phyloP scores from a whole-genome alignment of 139 green algal species.

The Chlorella sp. region DNA sequence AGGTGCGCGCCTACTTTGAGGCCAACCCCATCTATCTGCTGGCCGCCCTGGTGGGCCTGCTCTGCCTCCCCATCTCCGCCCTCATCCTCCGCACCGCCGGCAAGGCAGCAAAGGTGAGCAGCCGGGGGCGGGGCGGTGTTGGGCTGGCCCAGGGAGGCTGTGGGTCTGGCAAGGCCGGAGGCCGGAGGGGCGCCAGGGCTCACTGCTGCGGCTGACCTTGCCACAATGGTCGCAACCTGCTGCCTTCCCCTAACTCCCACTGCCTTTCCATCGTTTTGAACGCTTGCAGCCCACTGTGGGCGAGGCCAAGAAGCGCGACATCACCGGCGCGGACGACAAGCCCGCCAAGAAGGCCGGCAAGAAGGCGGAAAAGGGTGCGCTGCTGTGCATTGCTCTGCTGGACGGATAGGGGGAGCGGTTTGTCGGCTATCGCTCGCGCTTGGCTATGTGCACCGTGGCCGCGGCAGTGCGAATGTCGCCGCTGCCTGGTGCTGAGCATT shows the following conservation, averaged over 20 bases:
- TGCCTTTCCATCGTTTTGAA: no score
- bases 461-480: no score
- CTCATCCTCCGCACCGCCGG: background rate
- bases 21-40: conserved; percentile 8
- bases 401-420: no score
- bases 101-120: background rate
- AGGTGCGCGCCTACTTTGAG: conserved; percentile 2
- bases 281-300: conserved; percentile 5
- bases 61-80: conserved; percentile 1
- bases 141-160: background rate
- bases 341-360: background rate
- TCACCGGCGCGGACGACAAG: conserved; percentile 4
- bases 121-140: background rate
- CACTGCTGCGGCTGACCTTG: no score
- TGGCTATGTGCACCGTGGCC: no score
- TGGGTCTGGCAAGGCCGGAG: background rate
- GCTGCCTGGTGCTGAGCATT: no score
- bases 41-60: background rate
- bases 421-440: no score
- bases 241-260: no score
- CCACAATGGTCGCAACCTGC: no score
- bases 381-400: no score
- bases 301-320: conserved; percentile 7
- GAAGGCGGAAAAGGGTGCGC: conserved; percentile 14
- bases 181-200: no score